Percentiles rank a stretch among this genome's conserved stretches.
Conservation (phyloP, 2,329 filamentous ascomycete genomes). For the Pseudogymnoascus sp. region DNA sequence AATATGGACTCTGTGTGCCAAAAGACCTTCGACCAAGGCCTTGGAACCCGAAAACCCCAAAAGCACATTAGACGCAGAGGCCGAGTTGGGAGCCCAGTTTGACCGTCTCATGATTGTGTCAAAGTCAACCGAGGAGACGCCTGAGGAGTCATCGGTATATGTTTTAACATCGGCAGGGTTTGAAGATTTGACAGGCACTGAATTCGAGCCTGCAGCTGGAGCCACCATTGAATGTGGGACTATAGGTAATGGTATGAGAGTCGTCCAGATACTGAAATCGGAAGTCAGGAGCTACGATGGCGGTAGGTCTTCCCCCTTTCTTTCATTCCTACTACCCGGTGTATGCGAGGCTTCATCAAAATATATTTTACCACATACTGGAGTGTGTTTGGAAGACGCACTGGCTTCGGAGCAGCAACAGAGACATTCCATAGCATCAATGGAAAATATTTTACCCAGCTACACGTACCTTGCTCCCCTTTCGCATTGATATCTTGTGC, state of each 20-base stretch:
- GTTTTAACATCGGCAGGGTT: constrained; percentile 64
- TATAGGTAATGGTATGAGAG: constrained; percentile 68
- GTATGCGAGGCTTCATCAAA: constrained; percentile 26
- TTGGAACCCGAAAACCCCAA: constrained; percentile 41
- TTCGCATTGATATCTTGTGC: constrained; percentile 23
- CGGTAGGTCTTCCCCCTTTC: constrained; percentile 46
- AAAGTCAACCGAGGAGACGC: constrained; percentile 53
- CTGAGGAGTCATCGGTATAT: constrained; percentile 72
- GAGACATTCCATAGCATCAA: constrained; percentile 29
- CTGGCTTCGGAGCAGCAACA: background rate
- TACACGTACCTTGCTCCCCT: constrained; percentile 9
- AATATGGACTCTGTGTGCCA: constrained; percentile 72
- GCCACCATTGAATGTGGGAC: constrained; percentile 78
- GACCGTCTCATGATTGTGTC: constrained; percentile 79
- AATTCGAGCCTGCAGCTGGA: constrained; percentile 86
- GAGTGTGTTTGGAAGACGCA: constrained; percentile 2
- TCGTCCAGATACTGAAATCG: constrained; percentile 79
- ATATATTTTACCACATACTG: constrained; percentile 22
- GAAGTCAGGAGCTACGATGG: constrained; percentile 88
- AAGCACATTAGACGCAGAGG: constrained; percentile 40
- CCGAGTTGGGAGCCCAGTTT: constrained; percentile 51
- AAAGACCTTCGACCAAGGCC: constrained; percentile 55
- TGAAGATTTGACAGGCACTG: constrained; percentile 68
- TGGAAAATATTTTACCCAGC: constrained; percentile 28
- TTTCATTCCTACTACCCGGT: constrained; percentile 5